Evolutionary conservation across 257 asterid genomes (phyloP), one percentile per base, ranked within the genome.

Genomic region (Thymus mandschuricus): DNA sequence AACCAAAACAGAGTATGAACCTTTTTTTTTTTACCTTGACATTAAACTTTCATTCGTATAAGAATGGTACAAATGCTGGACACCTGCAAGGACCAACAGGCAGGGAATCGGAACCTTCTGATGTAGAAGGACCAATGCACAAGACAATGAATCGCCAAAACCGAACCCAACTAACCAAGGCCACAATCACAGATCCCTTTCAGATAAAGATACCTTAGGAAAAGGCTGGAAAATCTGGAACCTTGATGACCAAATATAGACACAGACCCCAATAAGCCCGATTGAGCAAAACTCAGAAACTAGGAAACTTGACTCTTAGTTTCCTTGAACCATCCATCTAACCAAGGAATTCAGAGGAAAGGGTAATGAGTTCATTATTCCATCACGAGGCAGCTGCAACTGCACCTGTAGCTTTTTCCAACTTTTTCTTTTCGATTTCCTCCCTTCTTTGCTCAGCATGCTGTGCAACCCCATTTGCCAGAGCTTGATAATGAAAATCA

Each of bases 381-480:
- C 4, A 33, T 85, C 86, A 87, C n/a, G 90, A 76, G 30, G 90
- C 84, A 46, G 80, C 83, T 27, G 60, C 70, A 8, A 87, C 81
- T 35, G 84, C 83, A 40, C 83, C 80, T 10, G 96, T 38, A 41
- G 88, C 84, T 81, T 94, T 91, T 74, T 85, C 95, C 79, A 90
- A 0, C 71, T 81, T 92, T 76, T 86, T 91, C 78, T 87, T 94
- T 83, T 92, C 98, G 27, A 95, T 90, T 56, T 87, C 98, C 27
- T 66, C 80, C 84, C 90, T 82, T 80, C 97, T 87, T 73, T 68
- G 85, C 70, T 86, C 97, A 44, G 99, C 96, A 71, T 95, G 99
- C 89, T 88, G 96, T 41, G 98, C 99, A 78, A 95, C 86, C 6
- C 98, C 94, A 71, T 87, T 87, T 41, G 98, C 98, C 51, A 92